Conservation (phyloP, 2,329 filamentous ascomycete genomes). For the Trichoderma asperellum region DNA sequence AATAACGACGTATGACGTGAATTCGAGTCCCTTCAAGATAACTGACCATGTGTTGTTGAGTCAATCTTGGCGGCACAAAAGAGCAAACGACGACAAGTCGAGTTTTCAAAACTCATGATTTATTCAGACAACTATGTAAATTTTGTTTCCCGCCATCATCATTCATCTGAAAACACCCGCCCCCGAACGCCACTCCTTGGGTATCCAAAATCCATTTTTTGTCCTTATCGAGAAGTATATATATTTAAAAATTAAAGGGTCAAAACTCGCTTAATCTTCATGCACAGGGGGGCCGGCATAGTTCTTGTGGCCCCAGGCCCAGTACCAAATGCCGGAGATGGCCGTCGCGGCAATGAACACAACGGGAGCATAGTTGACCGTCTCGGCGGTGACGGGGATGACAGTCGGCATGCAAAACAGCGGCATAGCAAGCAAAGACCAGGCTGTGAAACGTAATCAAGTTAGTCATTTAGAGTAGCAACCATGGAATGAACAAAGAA, state of each 20-base stretch:
- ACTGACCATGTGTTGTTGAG: not conserved
- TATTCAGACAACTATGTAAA: slow-evolving; percentile 18
- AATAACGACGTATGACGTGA: not conserved
- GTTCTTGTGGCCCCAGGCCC: slow-evolving; percentile 70
- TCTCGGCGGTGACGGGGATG: slow-evolving; percentile 60
- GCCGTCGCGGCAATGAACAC: slow-evolving; percentile 70
- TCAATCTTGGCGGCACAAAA: not conserved
- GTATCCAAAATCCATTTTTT: slow-evolving; percentile 12
- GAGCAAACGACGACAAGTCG: not conserved
- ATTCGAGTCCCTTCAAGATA: not conserved
- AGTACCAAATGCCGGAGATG: slow-evolving; percentile 69
- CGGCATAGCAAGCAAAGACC: slow-evolving; percentile 70
- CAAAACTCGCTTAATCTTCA: slow-evolving; percentile 37
- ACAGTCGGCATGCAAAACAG: slow-evolving; percentile 74
- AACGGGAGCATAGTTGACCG: slow-evolving; percentile 75
- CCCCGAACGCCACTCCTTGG: slow-evolving; percentile 18
- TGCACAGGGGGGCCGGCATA: slow-evolving; percentile 65
- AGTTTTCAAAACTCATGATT: not conserved
- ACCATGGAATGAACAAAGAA: not conserved
- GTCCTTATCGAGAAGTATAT: not conserved
- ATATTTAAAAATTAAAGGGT: not conserved
- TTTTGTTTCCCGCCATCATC: slow-evolving; percentile 15
- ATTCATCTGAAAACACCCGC: not conserved
- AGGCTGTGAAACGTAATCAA: slow-evolving; percentile 48
- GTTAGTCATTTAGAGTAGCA: not conserved